phyloP scores from a whole-genome alignment of 192 early-diverging fungal species.

The Funneliformis geosporum region DNA sequence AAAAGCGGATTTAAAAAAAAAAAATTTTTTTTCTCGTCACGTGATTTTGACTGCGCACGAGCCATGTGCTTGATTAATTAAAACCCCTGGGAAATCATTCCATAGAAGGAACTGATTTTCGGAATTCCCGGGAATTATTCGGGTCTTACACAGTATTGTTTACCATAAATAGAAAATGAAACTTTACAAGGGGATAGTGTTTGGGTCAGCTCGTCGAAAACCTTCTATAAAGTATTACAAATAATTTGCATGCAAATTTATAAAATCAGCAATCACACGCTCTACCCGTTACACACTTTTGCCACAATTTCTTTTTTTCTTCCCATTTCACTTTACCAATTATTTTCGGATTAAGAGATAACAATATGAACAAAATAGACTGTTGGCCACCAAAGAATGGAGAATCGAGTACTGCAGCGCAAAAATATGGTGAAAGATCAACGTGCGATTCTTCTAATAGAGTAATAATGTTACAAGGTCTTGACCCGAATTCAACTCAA shows the following conservation, averaged over 20 bases:
- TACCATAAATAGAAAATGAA: no score
- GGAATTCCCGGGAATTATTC: no score
- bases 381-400: constrained; percentile 12
- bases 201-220: no score
- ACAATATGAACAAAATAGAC: constrained; percentile 4
- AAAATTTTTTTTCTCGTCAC: not conserved
- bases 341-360: not conserved
- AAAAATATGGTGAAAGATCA: not conserved
- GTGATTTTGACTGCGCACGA: not conserved
- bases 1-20: not conserved
- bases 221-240: not conserved
- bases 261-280: not conserved
- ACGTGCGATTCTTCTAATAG: constrained; percentile 9
- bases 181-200: no score
- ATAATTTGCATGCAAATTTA: not conserved
- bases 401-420: constrained; percentile 1
- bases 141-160: no score
- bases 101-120: no score
- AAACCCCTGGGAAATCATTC: no score
- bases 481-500: constrained; percentile 12
- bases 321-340: not conserved
- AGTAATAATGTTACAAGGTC: constrained; percentile 20
- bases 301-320: not conserved
- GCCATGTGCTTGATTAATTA: not conserved
- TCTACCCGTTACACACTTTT: not conserved